Base-by-base conservation (phyloP, 2,329 filamentous ascomycete species). In the Hymenoscyphus salicellus region DNA sequence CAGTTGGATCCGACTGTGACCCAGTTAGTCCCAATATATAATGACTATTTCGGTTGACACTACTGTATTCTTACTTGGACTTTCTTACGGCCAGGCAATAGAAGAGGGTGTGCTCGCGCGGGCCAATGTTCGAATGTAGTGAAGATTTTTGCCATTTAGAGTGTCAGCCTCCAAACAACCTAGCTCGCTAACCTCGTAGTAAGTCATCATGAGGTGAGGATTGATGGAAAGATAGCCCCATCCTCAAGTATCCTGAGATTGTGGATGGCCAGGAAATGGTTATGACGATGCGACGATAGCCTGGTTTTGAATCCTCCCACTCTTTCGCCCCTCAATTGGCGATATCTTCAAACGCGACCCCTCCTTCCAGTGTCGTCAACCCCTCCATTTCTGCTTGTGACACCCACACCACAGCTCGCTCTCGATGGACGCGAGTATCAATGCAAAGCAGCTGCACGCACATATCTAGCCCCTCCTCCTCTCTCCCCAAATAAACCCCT, bases 321-420 rank as follows among this genome's bases (percentile, higher is more conserved):
- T 52, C 46, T 52, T 52, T 23, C 11, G 46, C 46, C 46, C 20
- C 46, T 52, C 46, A 23, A 52, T 52, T 23, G 20, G 6, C 8
- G 46, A 52, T 52, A 52, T 52, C 46, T 52, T 52, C 46, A 52
- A 52, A 52, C 46, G 46, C 20, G 20, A 52, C 46, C 46, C 46
- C 46, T 52, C 46, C 46, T 52, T 30, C 23, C 43, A 49, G 20
- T 49, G 43, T 49, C 43, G 43, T 52, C 46, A 52, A 52, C 46
- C 46, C 46, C 10, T 23, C 46, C 23, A 10, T 11, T 49, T 23
- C 20, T 52, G 46, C 20, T 52, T 52, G 46, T 52, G 46, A 52
- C 46, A 52, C 46, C 46, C 41, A 46, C 41, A 23, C 41, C 46
- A 52, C 46, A 52, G 20, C 46, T 52, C 46, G 20, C 20, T 26